These are phyloP conservation scores for Globisporangium spinosum DNA, from an alignment of 352 stramenopile species.

Conservation along the genomic window DNA sequence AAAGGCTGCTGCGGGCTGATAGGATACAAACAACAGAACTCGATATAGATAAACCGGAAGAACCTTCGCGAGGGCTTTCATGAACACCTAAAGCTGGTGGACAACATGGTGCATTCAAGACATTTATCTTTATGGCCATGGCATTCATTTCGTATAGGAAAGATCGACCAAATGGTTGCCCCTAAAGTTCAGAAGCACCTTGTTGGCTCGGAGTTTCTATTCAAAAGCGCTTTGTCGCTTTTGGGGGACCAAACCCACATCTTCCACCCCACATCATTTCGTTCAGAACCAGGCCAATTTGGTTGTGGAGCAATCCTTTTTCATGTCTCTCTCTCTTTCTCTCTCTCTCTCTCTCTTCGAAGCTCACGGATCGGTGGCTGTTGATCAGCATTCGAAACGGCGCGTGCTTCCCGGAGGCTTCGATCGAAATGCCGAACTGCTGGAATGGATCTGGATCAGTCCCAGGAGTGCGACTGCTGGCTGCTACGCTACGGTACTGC, in stretches of 20 bases:
- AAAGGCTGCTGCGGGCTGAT: neutral
- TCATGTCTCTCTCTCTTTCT: neutral
- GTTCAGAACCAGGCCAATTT: neutral
- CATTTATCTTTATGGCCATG: too few relatives aligned
- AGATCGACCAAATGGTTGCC: neutral
- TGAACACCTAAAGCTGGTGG: neutral
- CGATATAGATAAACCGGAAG: too few relatives aligned
- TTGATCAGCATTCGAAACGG: neutral
- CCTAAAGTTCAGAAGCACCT: neutral
- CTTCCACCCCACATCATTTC: neutral
- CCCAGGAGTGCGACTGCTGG: neutral
- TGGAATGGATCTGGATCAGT: neutral
- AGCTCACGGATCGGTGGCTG: neutral
- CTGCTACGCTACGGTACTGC: neutral
- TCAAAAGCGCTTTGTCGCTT: neutral
- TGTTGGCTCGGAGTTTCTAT: neutral
- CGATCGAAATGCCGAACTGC: neutral
- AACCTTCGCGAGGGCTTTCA: too few relatives aligned
- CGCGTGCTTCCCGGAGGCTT: neutral
- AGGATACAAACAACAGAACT: too few relatives aligned
- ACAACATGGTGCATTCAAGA: too few relatives aligned
- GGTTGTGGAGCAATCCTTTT: neutral
- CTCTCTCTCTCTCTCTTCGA: neutral
- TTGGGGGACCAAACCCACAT: neutral
- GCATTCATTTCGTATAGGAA: neutral